Conservation (phyloP, 2,329 filamentous ascomycete species). For the Pseudocercospora fijiensis region DNA sequence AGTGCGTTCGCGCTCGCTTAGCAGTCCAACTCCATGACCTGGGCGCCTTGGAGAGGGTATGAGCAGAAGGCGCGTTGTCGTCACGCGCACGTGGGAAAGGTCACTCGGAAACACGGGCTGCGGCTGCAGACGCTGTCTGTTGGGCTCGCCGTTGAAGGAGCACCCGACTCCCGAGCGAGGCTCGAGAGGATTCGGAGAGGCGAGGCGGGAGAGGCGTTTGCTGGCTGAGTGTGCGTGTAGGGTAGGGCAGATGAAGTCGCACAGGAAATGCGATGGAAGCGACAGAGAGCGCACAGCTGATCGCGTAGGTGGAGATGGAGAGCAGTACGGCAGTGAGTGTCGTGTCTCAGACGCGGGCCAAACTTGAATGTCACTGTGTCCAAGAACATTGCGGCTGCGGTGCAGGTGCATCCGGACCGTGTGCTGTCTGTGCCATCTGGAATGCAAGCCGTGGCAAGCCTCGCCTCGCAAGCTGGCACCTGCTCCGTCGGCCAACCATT, state of each 20-base stretch:
- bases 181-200: background rate
- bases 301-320: background rate
- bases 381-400: background rate
- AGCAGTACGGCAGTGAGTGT: background rate
- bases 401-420: background rate
- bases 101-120: background rate
- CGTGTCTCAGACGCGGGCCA: background rate
- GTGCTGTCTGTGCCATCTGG: too few relatives aligned
- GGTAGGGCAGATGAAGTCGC: background rate
- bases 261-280: background rate
- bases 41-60: background rate
- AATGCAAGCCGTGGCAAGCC: too few relatives aligned
- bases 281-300: background rate
- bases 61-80: background rate
- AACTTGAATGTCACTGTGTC: background rate
- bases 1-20: background rate
- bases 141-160: background rate
- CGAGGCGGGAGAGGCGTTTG: constrained; percentile 1
- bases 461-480: too few relatives aligned
- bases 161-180: background rate
- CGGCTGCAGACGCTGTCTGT: background rate
- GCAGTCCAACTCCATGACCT: background rate
- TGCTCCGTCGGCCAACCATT: background rate
- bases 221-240: background rate
- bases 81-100: background rate